Percentiles rank a stretch among this genome's conserved stretches.
Evolutionary conservation across 495 filamentous ascomycete genomes (phyloP).

Genomic region (Paragyromitra xinjiangensis): DNA sequence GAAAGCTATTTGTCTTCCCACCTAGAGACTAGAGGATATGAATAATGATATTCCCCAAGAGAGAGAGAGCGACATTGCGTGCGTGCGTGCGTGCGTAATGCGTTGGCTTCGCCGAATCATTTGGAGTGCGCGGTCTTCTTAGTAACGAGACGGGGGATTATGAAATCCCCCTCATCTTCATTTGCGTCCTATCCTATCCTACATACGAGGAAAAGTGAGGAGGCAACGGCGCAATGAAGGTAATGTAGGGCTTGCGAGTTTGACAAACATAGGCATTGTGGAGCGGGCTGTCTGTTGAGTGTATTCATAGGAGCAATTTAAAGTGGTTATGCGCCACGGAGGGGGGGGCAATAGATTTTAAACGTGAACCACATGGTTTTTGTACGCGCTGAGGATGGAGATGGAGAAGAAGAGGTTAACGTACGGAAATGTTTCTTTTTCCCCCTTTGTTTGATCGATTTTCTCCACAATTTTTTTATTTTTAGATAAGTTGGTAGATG

Average conservation of each 20-base stretch:
- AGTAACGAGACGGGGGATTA: slow-evolving; percentile 10
- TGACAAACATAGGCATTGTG: slow-evolving; percentile 29
- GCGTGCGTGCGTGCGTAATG: slow-evolving; percentile 33
- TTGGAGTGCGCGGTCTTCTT: slow-evolving; percentile 17
- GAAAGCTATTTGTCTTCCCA: slow-evolving; percentile 28
- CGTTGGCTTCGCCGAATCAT: slow-evolving; percentile 37
- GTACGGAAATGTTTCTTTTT: slow-evolving; percentile 49
- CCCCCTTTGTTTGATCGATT: slow-evolving; percentile 42
- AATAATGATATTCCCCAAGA: slow-evolving; percentile 43
- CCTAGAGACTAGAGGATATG: slow-evolving; percentile 24
- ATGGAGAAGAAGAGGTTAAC: slow-evolving; percentile 8
- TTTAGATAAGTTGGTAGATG: slow-evolving; percentile 37
- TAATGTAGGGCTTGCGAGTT: slow-evolving; percentile 7
- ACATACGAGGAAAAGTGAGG: slow-evolving; percentile 13
- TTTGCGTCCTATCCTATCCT: no score
- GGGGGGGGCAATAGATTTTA: slow-evolving; percentile 25
- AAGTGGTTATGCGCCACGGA: slow-evolving; percentile 10
- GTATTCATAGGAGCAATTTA: slow-evolving; percentile 51
- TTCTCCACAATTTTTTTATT: slow-evolving; percentile 18
- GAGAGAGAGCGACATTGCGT: slow-evolving; percentile 19
- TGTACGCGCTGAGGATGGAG: slow-evolving; percentile 24
- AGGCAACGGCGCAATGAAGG: slow-evolving; percentile 20
- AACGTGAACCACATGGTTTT: slow-evolving; percentile 43
- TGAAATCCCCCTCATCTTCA: slow-evolving; percentile 14
- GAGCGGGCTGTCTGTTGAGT: slow-evolving; percentile 4